A percentile compares a stretch with the other conserved stretches of the same genome.
phyloP scores from a whole-genome alignment of 2,329 filamentous ascomycete genomes.

The Talaromyces piceae region DNA sequence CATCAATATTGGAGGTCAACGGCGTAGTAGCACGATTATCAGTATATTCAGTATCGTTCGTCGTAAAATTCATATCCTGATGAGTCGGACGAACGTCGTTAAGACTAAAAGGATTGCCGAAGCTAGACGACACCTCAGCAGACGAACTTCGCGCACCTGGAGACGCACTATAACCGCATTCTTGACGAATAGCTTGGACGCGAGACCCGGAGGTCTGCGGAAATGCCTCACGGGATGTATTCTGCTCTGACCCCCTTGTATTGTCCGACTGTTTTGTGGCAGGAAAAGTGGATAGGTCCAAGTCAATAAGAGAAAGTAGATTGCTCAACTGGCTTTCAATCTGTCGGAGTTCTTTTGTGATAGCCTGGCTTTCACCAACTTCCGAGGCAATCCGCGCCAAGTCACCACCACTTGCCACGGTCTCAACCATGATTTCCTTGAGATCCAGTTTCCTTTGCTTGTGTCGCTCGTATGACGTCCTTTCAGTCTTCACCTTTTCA shows the following conservation, averaged over 20 bases:
- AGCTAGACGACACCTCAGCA: conserved; percentile 1
- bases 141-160: not conserved
- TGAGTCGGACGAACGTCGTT: not conserved
- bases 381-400: conserved; percentile 25
- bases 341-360: conserved; percentile 26
- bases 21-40: not conserved
- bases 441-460: conserved; percentile 25
- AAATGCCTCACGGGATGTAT: conserved; percentile 14
- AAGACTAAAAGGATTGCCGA: not conserved
- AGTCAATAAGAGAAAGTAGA: conserved; percentile 24
- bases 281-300: conserved; percentile 17
- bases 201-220: conserved; percentile 4
- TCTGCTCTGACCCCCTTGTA: conserved; percentile 4
- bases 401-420: conserved; percentile 28
- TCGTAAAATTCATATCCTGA: conserved; percentile 1
- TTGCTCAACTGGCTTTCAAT: conserved; percentile 27
- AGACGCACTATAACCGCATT: conserved; percentile 1
- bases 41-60: not conserved
- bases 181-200: conserved; percentile 1
- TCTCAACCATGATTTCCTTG: conserved; percentile 29
- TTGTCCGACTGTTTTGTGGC: not conserved
- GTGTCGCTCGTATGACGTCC: conserved; percentile 19
- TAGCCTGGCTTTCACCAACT: conserved; percentile 25
- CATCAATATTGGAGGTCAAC: not conserved
- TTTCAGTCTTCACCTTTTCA: conserved; percentile 24